Evolutionary conservation across 2,329 filamentous ascomycete species (phyloP).

Genomic region (Hirsutella thompsonii): DNA sequence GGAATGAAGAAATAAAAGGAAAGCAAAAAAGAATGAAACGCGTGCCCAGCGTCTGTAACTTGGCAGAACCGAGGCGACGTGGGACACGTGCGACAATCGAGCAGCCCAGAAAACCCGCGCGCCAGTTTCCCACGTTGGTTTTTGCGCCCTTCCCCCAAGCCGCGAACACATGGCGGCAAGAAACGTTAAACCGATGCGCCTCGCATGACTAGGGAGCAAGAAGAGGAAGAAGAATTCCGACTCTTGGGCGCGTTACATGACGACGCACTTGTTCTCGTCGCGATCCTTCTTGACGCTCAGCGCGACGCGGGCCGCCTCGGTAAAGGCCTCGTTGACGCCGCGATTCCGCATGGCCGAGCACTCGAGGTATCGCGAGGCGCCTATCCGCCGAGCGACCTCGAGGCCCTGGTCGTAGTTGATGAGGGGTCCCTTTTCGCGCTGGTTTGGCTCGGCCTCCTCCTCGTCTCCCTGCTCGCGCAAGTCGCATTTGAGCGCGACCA

Average conservation of each 20-base stretch:
- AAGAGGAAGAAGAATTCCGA: not conserved
- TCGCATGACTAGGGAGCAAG: not conserved
- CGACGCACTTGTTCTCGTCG: slow-evolving; percentile 45
- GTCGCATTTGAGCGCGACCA: slow-evolving; percentile 95
- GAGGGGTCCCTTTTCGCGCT: slow-evolving; percentile 52
- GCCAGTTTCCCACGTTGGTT: too few relatives aligned
- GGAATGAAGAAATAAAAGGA: slow-evolving; percentile 1
- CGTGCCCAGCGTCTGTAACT: too few relatives aligned
- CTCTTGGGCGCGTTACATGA: slow-evolving; percentile 33
- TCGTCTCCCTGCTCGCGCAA: slow-evolving; percentile 66
- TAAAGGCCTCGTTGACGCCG: slow-evolving; percentile 97
- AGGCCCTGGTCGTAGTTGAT: slow-evolving; percentile 89
- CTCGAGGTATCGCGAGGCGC: slow-evolving; percentile 88
- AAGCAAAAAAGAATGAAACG: not conserved
- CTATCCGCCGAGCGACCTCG: slow-evolving; percentile 81
- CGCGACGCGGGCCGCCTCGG: slow-evolving; percentile 89
- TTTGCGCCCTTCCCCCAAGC: too few relatives aligned
- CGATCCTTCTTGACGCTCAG: slow-evolving; percentile 57
- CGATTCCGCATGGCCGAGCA: slow-evolving; percentile 98
- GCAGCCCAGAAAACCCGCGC: too few relatives aligned
- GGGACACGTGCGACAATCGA: not conserved
- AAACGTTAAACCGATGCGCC: not conserved
- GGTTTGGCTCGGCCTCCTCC: slow-evolving; percentile 51
- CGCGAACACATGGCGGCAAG: too few relatives aligned
- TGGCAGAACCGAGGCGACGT: too few relatives aligned